Evolutionary conservation across 305 asterid species (phyloP).

Genomic region (Rubia occidens): DNA sequence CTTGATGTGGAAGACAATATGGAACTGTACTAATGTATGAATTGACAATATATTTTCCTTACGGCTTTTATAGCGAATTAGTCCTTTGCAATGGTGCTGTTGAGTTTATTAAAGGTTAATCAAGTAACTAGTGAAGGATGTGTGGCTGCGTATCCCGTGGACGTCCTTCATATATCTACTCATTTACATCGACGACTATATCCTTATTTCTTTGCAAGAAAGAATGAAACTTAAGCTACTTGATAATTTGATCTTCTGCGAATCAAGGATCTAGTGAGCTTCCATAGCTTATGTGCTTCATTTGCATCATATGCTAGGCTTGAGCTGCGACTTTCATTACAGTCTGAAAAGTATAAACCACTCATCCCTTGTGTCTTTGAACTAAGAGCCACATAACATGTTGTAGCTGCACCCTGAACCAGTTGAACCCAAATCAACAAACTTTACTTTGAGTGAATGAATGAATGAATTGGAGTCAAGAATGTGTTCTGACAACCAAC

Average conservation of each 20-base stretch:
- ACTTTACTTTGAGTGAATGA: not conserved
- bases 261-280: slow-evolving; percentile 52
- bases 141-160: slow-evolving; percentile 6
- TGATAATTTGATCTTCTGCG: slow-evolving; percentile 42
- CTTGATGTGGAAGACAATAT: too few relatives aligned
- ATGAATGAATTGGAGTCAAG: slow-evolving; percentile 3
- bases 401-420: slow-evolving; percentile 80
- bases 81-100: not conserved
- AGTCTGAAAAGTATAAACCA: slow-evolving; percentile 82
- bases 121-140: not conserved
- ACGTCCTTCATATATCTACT: slow-evolving; percentile 12
- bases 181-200: slow-evolving; percentile 10
- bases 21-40: not conserved
- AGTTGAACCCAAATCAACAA: slow-evolving; percentile 6
- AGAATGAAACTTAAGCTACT: slow-evolving; percentile 12
- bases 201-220: not conserved
- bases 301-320: slow-evolving; percentile 47
- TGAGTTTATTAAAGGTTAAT: not conserved
- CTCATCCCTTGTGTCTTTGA: slow-evolving; percentile 40
- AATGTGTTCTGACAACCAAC: slow-evolving; percentile 32
- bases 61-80: not conserved
- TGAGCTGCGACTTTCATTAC: slow-evolving; percentile 67
- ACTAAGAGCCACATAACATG: slow-evolving; percentile 75
- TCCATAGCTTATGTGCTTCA: slow-evolving; percentile 54
- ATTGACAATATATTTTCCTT: not conserved